A percentile compares a stretch with the other conserved stretches of the same genome.
Conservation (phyloP, 345 rosid species). For the Brassica carinata region DNA sequence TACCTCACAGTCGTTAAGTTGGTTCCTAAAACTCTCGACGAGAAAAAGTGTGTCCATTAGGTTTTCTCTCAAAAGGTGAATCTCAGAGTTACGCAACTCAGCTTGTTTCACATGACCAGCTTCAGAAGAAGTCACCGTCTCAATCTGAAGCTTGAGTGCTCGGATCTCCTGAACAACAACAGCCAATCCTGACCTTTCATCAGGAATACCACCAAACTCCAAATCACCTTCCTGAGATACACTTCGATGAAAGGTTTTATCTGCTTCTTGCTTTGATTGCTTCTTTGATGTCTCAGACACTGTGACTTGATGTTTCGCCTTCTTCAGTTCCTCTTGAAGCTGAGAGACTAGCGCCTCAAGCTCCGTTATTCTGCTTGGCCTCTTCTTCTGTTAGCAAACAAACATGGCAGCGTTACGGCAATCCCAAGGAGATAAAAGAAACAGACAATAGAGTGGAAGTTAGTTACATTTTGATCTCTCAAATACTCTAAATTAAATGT, state of each 20-base stretch:
- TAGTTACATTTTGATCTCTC: slow-evolving; percentile 29
- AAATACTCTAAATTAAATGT: slow-evolving; percentile 32
- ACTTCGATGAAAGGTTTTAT: slow-evolving; percentile 14
- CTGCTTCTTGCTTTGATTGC: slow-evolving; percentile 75
- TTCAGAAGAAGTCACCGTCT: slow-evolving; percentile 58
- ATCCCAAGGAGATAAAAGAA: not conserved
- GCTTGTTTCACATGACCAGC: slow-evolving; percentile 54
- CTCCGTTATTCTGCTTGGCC: slow-evolving; percentile 76
- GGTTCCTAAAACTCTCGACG: slow-evolving; percentile 71
- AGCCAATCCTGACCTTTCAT: slow-evolving; percentile 60
- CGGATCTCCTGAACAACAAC: slow-evolving; percentile 73
- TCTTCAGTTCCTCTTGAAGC: slow-evolving; percentile 86
- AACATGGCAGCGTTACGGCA: slow-evolving; percentile 6
- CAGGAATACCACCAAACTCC: slow-evolving; percentile 53
- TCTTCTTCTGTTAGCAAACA: slow-evolving; percentile 67
- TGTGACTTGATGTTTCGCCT: slow-evolving; percentile 66
- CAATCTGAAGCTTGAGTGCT: slow-evolving; percentile 38
- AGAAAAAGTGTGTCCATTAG: slow-evolving; percentile 63
- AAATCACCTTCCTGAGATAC: slow-evolving; percentile 56
- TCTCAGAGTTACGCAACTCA: slow-evolving; percentile 57
- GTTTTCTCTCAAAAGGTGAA: slow-evolving; percentile 67
- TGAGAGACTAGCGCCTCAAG: slow-evolving; percentile 69
- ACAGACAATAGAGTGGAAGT: slow-evolving; percentile 1
- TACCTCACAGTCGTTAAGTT: slow-evolving; percentile 69
- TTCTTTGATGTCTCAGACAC: slow-evolving; percentile 69